Evolutionary conservation across 2,329 filamentous ascomycete genomes (phyloP).

Genomic region (Mariannaea sp.): DNA sequence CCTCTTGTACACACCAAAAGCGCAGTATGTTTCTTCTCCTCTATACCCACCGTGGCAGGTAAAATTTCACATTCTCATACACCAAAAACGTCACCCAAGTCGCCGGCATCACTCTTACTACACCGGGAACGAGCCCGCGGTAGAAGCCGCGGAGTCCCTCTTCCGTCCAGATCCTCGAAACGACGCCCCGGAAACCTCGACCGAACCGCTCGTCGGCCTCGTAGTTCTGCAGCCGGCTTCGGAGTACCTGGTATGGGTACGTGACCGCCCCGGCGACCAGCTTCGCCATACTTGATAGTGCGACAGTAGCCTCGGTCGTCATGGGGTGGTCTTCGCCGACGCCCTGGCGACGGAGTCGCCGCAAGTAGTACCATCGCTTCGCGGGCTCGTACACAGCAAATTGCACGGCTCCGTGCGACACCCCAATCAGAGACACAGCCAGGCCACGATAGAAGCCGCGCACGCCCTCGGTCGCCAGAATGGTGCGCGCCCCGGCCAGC

Average conservation of each 20-base stretch:
- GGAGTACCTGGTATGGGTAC: constrained; percentile 93
- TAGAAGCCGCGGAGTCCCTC: constrained; percentile 89
- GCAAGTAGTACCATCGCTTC: constrained; percentile 60
- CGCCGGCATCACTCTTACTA: constrained; percentile 89
- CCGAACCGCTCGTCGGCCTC: constrained; percentile 76
- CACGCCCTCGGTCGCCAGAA: constrained; percentile 73
- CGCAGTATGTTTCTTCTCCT: too few species aligned
- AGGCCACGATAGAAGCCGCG: constrained; percentile 88
- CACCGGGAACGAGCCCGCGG: constrained; percentile 84
- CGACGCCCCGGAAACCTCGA: constrained; percentile 71
- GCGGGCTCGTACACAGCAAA: constrained; percentile 90
- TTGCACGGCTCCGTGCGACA: constrained; percentile 90
- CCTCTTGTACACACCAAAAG: constrained; percentile 1
- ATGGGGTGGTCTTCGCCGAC: constrained; percentile 45
- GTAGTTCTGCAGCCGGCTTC: constrained; percentile 88
- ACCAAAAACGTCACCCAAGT: constrained; percentile 97
- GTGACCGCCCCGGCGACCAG: constrained; percentile 86
- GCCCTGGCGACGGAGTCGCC: constrained; percentile 36
- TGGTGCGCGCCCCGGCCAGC: constrained; percentile 67
- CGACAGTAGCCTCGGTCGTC: constrained; percentile 76
- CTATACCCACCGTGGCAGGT: constrained; percentile 57
- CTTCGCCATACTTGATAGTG: constrained; percentile 80
- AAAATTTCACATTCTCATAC: constrained; percentile 89
- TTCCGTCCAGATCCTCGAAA: constrained; percentile 73
- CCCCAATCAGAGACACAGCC: constrained; percentile 80